Percentiles rank a stretch among this genome's conserved stretches.
phyloP scores from a whole-genome alignment of 2,329 filamentous ascomycete genomes.

The Didymella lethalis region DNA sequence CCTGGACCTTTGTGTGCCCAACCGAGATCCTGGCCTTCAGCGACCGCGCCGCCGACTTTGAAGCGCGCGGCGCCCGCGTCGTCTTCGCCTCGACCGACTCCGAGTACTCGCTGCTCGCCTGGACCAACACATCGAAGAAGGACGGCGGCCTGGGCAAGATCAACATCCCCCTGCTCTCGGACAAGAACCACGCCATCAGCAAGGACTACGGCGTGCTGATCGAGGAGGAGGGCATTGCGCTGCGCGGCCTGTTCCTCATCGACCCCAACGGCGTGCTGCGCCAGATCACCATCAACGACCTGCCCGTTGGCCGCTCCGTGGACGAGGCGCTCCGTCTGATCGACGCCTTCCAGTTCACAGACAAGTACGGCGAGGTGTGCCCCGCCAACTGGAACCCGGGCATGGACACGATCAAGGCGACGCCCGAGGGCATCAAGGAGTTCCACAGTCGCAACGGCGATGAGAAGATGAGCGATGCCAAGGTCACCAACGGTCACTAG shows the following conservation, averaged over 20 bases:
- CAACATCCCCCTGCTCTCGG: conserved; percentile 68
- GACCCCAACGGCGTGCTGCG: conserved; percentile 68
- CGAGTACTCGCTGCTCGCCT: conserved; percentile 66
- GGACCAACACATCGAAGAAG: conserved; percentile 65
- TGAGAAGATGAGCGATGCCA: conserved; percentile 45
- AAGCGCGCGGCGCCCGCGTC: conserved; percentile 65
- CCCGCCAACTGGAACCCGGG: conserved; percentile 55
- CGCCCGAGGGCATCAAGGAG: conserved; percentile 51
- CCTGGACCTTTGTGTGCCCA: conserved; percentile 73
- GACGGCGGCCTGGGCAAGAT: conserved; percentile 69
- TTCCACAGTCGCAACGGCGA: conserved; percentile 50
- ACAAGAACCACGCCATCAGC: conserved; percentile 68
- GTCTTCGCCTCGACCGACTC: conserved; percentile 69
- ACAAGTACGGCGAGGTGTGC: conserved; percentile 55
- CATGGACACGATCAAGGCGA: conserved; percentile 52
- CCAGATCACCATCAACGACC: conserved; percentile 71
- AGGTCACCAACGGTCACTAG: conserved; percentile 41
- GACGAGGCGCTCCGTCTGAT: conserved; percentile 68
- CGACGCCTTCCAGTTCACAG: conserved; percentile 59
- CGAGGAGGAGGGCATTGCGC: conserved; percentile 69
- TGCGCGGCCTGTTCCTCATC: conserved; percentile 71
- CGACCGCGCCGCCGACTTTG: conserved; percentile 67
- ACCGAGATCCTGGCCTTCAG: conserved; percentile 72
- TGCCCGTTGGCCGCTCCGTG: conserved; percentile 70
- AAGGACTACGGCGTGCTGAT: conserved; percentile 70